Evolutionary conservation across 768 basidiomycete genomes (phyloP).

Genomic region (Tephrocybe sp.): DNA sequence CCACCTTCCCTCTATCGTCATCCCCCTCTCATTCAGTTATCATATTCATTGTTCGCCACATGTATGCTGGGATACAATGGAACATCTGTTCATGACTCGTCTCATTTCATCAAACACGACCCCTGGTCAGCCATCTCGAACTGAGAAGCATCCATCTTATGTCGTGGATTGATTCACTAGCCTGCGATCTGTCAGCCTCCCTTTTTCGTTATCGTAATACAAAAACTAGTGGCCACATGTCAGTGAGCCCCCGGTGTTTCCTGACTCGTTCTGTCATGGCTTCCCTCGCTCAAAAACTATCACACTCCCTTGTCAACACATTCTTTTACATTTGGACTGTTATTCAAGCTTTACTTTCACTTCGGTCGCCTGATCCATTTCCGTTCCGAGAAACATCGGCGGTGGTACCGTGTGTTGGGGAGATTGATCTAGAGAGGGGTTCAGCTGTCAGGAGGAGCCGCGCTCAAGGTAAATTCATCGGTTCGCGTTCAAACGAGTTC

Average conservation of each 20-base stretch:
- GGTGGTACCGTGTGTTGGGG: constrained; percentile 8
- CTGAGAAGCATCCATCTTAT: neutral
- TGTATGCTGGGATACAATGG: neutral
- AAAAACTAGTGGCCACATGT: constrained; percentile 1
- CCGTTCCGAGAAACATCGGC: constrained; percentile 14
- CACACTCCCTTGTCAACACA: constrained; percentile 16
- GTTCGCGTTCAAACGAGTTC: neutral
- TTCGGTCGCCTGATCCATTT: constrained; percentile 12
- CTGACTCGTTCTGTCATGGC: constrained; percentile 12
- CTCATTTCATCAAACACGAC: neutral
- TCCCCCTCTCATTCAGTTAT: neutral
- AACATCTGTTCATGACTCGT: neutral
- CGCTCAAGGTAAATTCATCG: neutral
- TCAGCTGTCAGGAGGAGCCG: neutral
- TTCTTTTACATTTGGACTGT: constrained; percentile 21
- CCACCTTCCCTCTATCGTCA: neutral
- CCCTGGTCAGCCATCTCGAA: neutral
- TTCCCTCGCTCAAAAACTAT: constrained; percentile 13
- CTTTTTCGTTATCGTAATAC: neutral
- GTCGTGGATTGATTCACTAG: neutral
- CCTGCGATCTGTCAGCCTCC: constrained; percentile 8
- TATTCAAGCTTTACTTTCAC: constrained; percentile 16
- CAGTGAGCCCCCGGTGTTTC: neutral
- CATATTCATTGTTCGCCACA: no score
- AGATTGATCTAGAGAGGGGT: constrained; percentile 16